Evolutionary conservation across 1,284 basidiomycete species (phyloP), one percentile per base, ranked within the genome.

Genomic region (Trichosporon asahii): DNA sequence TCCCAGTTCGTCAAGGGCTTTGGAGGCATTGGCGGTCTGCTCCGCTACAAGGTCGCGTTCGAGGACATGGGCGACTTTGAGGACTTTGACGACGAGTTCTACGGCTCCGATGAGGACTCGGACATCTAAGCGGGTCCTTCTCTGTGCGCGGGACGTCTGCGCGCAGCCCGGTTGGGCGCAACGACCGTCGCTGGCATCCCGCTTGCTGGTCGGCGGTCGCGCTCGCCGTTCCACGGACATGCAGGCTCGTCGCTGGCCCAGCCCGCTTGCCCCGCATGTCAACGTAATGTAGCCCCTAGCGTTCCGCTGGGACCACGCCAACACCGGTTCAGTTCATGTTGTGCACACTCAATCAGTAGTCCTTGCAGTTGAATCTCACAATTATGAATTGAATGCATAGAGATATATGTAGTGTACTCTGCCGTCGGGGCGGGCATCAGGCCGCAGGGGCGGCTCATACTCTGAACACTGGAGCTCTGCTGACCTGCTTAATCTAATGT

Each of bases 1-100:
- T 93, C 93, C 60, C 97, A 99, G 84, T 99, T 98, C 86, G 95
- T 97, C 79, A 96, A 96, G 83, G 97, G 96, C 66, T 99, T 99
- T 79, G 96, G 96, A 85, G 96, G 96, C 40, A 97, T 99, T 75
- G 96, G 96, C 63, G 96, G 96, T 37, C 86, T 98, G 71, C 86
- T 98, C 73, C 89, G 84, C 57, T 98, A 97, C 89, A 96, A 97
- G 86, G 94, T 97, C 75, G 94, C 95, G 84, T 93, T 98, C 84
- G 88, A 88, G 74, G 91, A 91, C 82, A 86, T 95, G 64, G 85
- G 87, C 40, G 86, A 87, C 61, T 80, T 89, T 40, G 92, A 93
- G 75, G 91, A 80, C 68, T 82, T 83, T 15, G 83, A 83, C 69
- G 84, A 84, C 76, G 84, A 85, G 75, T 85, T 85, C 73, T 83